Conservation (phyloP, 441 rosid species). For the Flueggea neowawraea region DNA sequence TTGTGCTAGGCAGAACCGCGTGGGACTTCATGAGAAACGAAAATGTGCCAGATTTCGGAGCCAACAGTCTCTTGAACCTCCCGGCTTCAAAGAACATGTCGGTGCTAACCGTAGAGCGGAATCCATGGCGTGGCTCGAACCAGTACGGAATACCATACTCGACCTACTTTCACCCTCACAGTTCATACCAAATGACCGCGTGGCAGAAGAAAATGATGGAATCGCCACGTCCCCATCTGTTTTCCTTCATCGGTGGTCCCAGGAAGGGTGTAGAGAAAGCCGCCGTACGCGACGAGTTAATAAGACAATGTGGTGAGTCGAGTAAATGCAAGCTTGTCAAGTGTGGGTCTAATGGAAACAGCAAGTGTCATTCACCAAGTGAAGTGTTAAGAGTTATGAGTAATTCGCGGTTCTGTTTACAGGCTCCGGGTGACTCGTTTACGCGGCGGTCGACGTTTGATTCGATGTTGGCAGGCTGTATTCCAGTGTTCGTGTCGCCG, state of each 20-base stretch:
- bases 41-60: constrained; percentile 39
- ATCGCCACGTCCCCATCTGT: constrained; percentile 33
- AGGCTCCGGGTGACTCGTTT: constrained; percentile 52
- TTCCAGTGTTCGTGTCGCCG: constrained; percentile 53
- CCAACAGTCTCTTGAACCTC: constrained; percentile 39
- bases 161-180: constrained; percentile 53
- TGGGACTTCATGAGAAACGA: constrained; percentile 55
- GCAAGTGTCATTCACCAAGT: constrained; percentile 33
- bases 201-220: constrained; percentile 33
- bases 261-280: constrained; percentile 40
- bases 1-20: constrained; percentile 52
- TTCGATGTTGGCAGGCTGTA: constrained; percentile 44
- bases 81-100: constrained; percentile 44
- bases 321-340: constrained; percentile 30
- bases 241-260: constrained; percentile 51
- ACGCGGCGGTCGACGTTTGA: constrained; percentile 56
- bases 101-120: constrained; percentile 50
- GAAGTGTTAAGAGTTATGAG: constrained; percentile 33
- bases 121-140: constrained; percentile 37
- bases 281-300: constrained; percentile 41
- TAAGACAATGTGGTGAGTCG: constrained; percentile 42
- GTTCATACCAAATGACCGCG: constrained; percentile 23
- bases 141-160: constrained; percentile 56
- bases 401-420: constrained; percentile 41
- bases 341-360: constrained; percentile 14